These are phyloP conservation scores for Cyberlindnera mississippiensis DNA, from an alignment of 805 yeast genomes.

Conservation along the genomic window DNA sequence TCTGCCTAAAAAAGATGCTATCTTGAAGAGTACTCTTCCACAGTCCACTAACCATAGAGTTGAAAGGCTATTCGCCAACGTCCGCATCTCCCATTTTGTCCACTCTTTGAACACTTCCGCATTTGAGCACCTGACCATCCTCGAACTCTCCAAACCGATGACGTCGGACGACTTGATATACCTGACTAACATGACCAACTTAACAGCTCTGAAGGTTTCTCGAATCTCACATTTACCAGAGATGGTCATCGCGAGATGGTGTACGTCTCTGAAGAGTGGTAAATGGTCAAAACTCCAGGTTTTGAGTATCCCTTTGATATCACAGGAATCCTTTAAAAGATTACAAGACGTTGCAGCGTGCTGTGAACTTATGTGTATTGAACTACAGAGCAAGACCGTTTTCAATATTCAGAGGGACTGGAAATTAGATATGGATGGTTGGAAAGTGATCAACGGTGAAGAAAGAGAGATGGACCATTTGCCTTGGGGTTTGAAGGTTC, in stretches of 20 bases:
- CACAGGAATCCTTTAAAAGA: slow-evolving; percentile 18
- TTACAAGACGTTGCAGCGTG: slow-evolving; percentile 15
- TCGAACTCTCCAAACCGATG: slow-evolving; percentile 19
- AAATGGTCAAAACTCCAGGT: slow-evolving; percentile 25
- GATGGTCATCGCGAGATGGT: slow-evolving; percentile 22
- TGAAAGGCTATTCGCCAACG: slow-evolving; percentile 32
- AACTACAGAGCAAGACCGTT: slow-evolving; percentile 10
- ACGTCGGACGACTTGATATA: slow-evolving; percentile 16
- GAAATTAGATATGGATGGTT: slow-evolving; percentile 18
- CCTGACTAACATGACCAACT: slow-evolving; percentile 18
- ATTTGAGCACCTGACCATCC: slow-evolving; percentile 17
- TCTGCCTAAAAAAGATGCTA: slow-evolving; percentile 10
- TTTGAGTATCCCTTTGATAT: slow-evolving; percentile 18
- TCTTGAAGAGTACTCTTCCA: slow-evolving; percentile 22
- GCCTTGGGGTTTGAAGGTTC: slow-evolving; percentile 23
- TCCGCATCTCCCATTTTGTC: slow-evolving; percentile 16
- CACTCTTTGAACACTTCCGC: slow-evolving; percentile 11
- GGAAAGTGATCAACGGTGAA: slow-evolving; percentile 14
- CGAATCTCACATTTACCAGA: slow-evolving; percentile 15
- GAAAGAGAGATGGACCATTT: slow-evolving; percentile 7
- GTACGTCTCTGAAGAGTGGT: slow-evolving; percentile 17
- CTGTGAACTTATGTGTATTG: slow-evolving; percentile 20
- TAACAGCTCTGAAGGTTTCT: slow-evolving; percentile 19
- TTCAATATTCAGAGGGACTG: slow-evolving; percentile 18
- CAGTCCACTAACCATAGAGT: slow-evolving; percentile 28